Evolutionary conservation across 2,329 filamentous ascomycete species (phyloP), one percentile per base, ranked within the genome.

Genomic region (Colletotrichum cuscutae): DNA sequence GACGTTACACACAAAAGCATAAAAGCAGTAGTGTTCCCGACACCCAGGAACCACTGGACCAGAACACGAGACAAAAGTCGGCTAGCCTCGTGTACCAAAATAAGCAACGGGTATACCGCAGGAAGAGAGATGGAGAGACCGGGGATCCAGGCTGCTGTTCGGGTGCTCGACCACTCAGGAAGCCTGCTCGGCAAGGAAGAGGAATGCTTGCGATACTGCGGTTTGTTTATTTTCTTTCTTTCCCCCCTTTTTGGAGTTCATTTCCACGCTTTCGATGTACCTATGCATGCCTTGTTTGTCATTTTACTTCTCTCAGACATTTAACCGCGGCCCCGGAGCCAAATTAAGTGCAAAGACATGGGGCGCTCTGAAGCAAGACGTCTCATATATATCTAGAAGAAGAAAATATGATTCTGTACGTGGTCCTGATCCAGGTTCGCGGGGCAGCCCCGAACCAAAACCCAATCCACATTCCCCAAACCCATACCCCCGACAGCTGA

Each of bases 101-200:
- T n/a, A 49, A n/a, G 19, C 19, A 49, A 49, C 19, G 42, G 42
- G 19, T 7, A 46, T 6, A 46, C 42, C 15, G 42, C 42, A 46
- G 42, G 19, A 2, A 9, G 15, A 15, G 15, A 49, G 19, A 42
- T 1, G 8, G 15, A 42, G 15, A 49, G 42, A 11, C 15, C 42
- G 8, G 15, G 42, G 15, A 49, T 3, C 42, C 7, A 1, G 42
- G 13, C 37, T 15, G 1, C 42, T 19, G 19, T 49, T n/a, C 42
- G 42, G 42, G 15, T n/a, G 42, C 3, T n/a, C 1, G 42, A n/a
- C 42, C 19, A 1, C 1, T 46, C 15, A n/a, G 19, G 5, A 46
- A 0, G 2, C 24, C 24, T 3, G 24, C 24, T 24, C 2, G 0
- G 24, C 2, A 2, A 3, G 1, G 24, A 26, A 26, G 24, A 49